A percentile compares a stretch with the other conserved stretches of the same genome.
These are phyloP conservation scores for Fusarium sp. DNA, from an alignment of 2,329 filamentous ascomycete species.

Conservation along the genomic window DNA sequence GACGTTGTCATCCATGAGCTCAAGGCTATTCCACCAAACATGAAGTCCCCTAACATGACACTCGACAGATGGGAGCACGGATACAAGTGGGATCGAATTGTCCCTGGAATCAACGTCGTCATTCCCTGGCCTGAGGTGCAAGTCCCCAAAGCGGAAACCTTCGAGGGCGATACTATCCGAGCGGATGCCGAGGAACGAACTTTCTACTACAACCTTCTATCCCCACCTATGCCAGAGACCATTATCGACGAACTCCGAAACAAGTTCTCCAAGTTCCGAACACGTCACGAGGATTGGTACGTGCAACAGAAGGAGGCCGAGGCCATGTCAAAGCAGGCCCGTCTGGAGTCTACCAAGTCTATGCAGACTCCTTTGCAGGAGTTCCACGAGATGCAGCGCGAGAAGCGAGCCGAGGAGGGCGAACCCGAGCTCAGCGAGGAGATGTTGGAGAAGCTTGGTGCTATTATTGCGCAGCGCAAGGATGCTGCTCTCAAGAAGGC, in stretches of 20 bases:
- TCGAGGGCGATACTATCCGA: slow-evolving; percentile 77
- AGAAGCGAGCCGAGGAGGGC: slow-evolving; percentile 62
- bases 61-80: slow-evolving; percentile 55
- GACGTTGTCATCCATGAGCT: slow-evolving; percentile 84
- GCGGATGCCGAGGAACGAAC: slow-evolving; percentile 79
- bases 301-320: slow-evolving; percentile 71
- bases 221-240: slow-evolving; percentile 79
- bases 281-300: slow-evolving; percentile 81
- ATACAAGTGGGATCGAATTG: slow-evolving; percentile 64
- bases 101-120: slow-evolving; percentile 76
- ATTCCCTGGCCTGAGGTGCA: slow-evolving; percentile 80
- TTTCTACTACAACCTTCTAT: slow-evolving; percentile 81
- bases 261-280: slow-evolving; percentile 84
- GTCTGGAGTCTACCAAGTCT: slow-evolving; percentile 45
- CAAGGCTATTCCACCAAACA: slow-evolving; percentile 62
- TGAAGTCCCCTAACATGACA: slow-evolving; percentile 57
- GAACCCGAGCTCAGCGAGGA: slow-evolving; percentile 67
- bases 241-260: slow-evolving; percentile 88
- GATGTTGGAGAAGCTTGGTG: slow-evolving; percentile 71
- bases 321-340: slow-evolving; percentile 58
- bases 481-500: slow-evolving; percentile 53
- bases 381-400: slow-evolving; percentile 66
- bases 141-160: slow-evolving; percentile 62
- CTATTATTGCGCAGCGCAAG: slow-evolving; percentile 68
- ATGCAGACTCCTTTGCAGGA: slow-evolving; percentile 70